Percentiles rank a stretch among this genome's conserved stretches.
These are phyloP conservation scores for Microdochium bolleyi DNA, from an alignment of 2,329 filamentous ascomycete genomes.

Conservation along the genomic window DNA sequence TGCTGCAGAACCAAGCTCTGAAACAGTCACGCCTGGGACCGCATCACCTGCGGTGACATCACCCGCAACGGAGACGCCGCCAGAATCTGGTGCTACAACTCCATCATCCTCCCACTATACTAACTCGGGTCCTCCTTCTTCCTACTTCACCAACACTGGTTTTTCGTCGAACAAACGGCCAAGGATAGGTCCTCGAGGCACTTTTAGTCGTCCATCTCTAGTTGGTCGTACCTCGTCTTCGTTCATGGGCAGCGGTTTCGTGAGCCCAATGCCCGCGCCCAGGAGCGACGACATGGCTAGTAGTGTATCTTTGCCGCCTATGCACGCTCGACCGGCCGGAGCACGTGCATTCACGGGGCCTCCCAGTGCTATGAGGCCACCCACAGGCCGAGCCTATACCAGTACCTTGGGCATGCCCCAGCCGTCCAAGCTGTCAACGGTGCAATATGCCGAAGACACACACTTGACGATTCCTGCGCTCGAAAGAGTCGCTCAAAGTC, in stretches of 20 bases:
- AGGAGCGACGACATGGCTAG: not conserved
- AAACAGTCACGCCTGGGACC: not conserved
- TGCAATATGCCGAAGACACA: not conserved
- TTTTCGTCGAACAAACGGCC: not conserved
- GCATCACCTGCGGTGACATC: not conserved
- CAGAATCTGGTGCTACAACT: not conserved
- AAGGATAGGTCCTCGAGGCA: not conserved
- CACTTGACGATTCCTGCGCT: not conserved
- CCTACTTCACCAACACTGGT: not conserved
- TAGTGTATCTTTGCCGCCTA: not conserved
- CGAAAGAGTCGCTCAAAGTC: not conserved
- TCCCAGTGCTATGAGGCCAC: not conserved
- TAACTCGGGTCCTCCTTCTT: not conserved
- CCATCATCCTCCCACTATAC: not conserved
- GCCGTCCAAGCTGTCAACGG: not conserved
- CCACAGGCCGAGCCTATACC: not conserved
- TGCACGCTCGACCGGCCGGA: not conserved
- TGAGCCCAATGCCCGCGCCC: not conserved
- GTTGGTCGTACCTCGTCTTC: not conserved
- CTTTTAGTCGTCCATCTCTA: not conserved
- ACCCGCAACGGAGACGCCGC: not conserved
- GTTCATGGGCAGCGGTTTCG: not conserved
- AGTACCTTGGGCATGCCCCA: not conserved
- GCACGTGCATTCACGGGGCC: not conserved
- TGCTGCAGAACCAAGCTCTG: not conserved